Evolutionary conservation across 768 basidiomycete genomes (phyloP).

Genomic region (Artomyces pyxidatus): DNA sequence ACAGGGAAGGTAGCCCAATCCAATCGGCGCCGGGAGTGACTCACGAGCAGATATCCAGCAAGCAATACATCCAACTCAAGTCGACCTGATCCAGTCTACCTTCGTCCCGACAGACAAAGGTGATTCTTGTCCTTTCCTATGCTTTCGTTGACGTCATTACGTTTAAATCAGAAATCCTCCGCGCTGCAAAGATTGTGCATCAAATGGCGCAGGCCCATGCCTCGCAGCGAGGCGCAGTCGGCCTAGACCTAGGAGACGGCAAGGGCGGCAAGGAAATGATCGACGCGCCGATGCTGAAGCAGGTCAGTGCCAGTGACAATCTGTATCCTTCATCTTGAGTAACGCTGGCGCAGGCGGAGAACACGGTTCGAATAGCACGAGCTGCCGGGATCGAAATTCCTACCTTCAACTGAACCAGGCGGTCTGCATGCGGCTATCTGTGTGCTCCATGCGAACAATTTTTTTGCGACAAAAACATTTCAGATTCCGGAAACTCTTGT

Average conservation of each 20-base stretch:
- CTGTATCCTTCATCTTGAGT: not conserved
- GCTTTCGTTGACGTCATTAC: not conserved
- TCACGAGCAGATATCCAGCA: conserved; percentile 41
- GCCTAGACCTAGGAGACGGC: conserved; percentile 48
- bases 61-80: conserved; percentile 89
- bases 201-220: conserved; percentile 54
- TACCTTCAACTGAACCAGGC: no score
- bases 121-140: conserved; percentile 23
- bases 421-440: no score
- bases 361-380: conserved; percentile 8
- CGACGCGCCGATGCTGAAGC: conserved; percentile 86
- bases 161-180: conserved; percentile 53
- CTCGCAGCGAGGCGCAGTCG: conserved; percentile 55
- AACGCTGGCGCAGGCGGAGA: conserved; percentile 8
- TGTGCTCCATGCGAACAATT: no score
- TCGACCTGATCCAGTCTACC: conserved; percentile 65
- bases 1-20: conserved; percentile 78
- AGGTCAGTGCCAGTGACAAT: conserved; percentile 45
- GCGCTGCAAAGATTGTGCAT: conserved; percentile 65
- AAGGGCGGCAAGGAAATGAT: conserved; percentile 66
- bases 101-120: conserved; percentile 73
- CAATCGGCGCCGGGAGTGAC: not conserved
- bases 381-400: conserved; percentile 12
- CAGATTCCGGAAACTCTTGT: no score
- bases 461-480: no score